Evolutionary conservation across 345 rosid genomes (phyloP).

Genomic region (Mangifera indica): DNA sequence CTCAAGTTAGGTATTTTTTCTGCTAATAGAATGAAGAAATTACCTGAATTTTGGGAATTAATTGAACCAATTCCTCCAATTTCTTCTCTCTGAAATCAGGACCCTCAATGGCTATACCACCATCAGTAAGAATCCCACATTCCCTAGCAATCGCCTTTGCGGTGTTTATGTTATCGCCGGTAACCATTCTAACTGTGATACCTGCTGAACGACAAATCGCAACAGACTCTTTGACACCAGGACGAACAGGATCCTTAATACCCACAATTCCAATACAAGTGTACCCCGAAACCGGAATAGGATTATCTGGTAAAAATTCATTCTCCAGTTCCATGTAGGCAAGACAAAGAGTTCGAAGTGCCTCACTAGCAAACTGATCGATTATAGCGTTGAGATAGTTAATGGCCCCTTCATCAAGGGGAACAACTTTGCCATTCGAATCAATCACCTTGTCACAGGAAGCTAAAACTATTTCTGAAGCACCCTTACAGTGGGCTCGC

Average conservation of each 20-base stretch:
- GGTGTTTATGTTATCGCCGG: constrained; percentile 91
- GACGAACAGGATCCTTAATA: constrained; percentile 93
- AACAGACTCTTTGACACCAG: constrained; percentile 90
- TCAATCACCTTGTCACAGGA: constrained; percentile 73
- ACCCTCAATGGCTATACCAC: constrained; percentile 83
- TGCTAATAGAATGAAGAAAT: constrained; percentile 5
- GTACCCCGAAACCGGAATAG: constrained; percentile 63
- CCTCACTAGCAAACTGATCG: constrained; percentile 78
- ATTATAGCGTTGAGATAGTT: constrained; percentile 62
- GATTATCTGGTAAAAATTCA: constrained; percentile 50
- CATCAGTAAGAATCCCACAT: constrained; percentile 89
- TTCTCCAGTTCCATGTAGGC: constrained; percentile 60
- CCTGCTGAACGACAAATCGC: constrained; percentile 86
- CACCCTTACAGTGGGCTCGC: constrained; percentile 83
- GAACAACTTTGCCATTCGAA: constrained; percentile 67
- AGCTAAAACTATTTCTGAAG: constrained; percentile 87
- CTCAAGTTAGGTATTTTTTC: background rate
- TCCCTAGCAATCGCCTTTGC: constrained; percentile 94
- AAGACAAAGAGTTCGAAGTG: constrained; percentile 86
- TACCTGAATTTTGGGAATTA: constrained; percentile 95
- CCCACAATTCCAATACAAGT: constrained; percentile 89
- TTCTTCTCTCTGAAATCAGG: constrained; percentile 82
- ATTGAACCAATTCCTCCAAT: constrained; percentile 58
- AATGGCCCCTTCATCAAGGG: constrained; percentile 59
- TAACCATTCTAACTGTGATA: constrained; percentile 90